Evolutionary conservation across 352 stramenopile species (phyloP), one percentile per base, ranked within the genome.

Genomic region (Phytophthora podocarpi): DNA sequence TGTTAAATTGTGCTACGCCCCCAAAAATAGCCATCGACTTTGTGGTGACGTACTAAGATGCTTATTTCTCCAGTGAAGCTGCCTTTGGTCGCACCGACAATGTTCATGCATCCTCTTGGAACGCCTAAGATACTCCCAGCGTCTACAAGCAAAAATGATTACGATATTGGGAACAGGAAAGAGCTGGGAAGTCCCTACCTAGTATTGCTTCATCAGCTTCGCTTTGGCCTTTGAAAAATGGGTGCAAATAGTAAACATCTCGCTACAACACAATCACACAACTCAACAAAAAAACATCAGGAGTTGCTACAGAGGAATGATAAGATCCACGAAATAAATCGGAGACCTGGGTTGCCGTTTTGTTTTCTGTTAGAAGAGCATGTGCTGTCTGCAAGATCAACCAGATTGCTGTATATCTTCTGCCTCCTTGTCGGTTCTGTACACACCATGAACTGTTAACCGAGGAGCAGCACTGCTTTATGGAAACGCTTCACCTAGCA

Each of bases 131-230:
- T 88, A 35, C 85, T 75, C 21, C 85, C 84, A 24, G 72, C 78
- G 46, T 95, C 87, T 95, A 47, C 15, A 27, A 55, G 11, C 24
- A 36, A 18, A 46, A 46, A 35, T 2, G 34, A 36, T 4, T 7
- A 62, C n/a, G 45, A 45, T 28, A 5, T 11, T 35, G 11, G n/a
- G 21, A 0, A 16, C 30, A 24, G 16, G 13, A 27, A 40, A 41
- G 36, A 27, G n/a, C n/a, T n/a, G n/a, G n/a, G n/a, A n/a, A n/a
- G 16, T 37, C 7, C 20, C 6, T 46, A 94, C 87, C 87, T 28
- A 95, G 70, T 27, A 95, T 94, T 18, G 85, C 81, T 76, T 94
- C 83, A 20, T 95, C 85, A 6, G 87, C 87, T 79, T 94, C 85
- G 37, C 62, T 74, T 59, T 95, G 87, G 1, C 52, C 71, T 56